Percentiles rank a stretch among this genome's conserved stretches.
phyloP scores from a whole-genome alignment of 352 stramenopile species.

The Lagenidium sp. region DNA sequence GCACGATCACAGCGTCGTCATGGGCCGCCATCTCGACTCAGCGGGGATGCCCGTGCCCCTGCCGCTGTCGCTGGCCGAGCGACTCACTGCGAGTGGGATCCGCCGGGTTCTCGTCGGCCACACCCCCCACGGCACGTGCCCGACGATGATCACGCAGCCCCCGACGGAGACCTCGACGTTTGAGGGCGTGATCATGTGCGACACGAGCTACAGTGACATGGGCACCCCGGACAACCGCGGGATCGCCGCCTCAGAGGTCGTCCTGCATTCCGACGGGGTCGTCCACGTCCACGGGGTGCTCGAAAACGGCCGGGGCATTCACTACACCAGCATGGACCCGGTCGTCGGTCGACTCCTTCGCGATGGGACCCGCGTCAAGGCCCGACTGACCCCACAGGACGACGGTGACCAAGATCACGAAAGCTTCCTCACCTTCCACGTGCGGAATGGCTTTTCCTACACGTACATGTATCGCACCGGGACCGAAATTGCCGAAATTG shows the following conservation, averaged over 20 bases:
- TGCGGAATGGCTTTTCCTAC: conserved; percentile 55
- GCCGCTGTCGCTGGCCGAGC: conserved; percentile 26
- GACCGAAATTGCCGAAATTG: conserved; percentile 16
- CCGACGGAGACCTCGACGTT: conserved; percentile 15
- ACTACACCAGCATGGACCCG: conserved; percentile 24
- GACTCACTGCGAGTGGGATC: conserved; percentile 68
- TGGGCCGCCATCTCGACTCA: conserved; percentile 54
- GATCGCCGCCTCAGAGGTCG: conserved; percentile 58
- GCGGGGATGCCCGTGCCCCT: conserved; percentile 70
- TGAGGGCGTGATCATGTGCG: conserved; percentile 84
- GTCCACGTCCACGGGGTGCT: conserved; percentile 50
- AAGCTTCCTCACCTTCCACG: conserved; percentile 51
- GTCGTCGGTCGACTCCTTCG: conserved; percentile 35
- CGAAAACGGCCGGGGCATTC: conserved; percentile 30
- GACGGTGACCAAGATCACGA: conserved; percentile 15
- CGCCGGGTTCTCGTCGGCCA: conserved; percentile 86
- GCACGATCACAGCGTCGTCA: conserved; percentile 57
- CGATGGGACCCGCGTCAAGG: conserved; percentile 61
- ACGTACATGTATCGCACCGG: conserved; percentile 35
- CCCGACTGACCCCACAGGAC: conserved; percentile 28
- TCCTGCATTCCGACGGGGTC: conserved; percentile 44
- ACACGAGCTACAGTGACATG: conserved; percentile 90
- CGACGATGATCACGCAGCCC: conserved; percentile 73
- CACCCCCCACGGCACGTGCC: conserved; percentile 88
- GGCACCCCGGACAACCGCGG: conserved; percentile 67